phyloP scores from a whole-genome alignment of 2,329 filamentous ascomycete species.

The Aspergillus viridinutans region DNA sequence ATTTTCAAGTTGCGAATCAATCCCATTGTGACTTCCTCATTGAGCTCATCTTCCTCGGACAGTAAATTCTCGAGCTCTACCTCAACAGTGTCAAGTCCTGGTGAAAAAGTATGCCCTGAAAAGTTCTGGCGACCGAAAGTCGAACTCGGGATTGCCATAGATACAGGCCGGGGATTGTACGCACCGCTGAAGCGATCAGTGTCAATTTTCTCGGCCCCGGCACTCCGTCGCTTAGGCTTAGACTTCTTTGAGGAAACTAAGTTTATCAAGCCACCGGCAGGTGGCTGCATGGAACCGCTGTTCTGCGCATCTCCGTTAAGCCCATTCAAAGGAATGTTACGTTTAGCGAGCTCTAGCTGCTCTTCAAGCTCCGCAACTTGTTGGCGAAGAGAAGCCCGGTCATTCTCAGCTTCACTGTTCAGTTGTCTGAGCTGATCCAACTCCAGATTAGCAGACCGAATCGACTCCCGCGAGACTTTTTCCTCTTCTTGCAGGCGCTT shows the following conservation, averaged over 20 bases:
- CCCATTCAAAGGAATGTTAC: slow-evolving; percentile 67
- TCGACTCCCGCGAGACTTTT: slow-evolving; percentile 74
- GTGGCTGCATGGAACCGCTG: slow-evolving; percentile 54
- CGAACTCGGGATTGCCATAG: slow-evolving; percentile 71
- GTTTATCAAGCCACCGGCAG: slow-evolving; percentile 81
- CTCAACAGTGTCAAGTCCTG: slow-evolving; percentile 84
- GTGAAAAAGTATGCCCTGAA: slow-evolving; percentile 71
- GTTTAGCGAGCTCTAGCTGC: slow-evolving; percentile 82
- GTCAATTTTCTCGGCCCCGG: slow-evolving; percentile 78
- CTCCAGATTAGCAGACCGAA: slow-evolving; percentile 74
- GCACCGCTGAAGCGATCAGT: slow-evolving; percentile 85
- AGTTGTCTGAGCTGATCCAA: slow-evolving; percentile 73
- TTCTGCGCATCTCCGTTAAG: slow-evolving; percentile 59
- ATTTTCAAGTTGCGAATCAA: slow-evolving; percentile 97
- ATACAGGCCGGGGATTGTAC: slow-evolving; percentile 92
- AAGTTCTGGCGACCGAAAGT: slow-evolving; percentile 62
- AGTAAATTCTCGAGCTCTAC: slow-evolving; percentile 90
- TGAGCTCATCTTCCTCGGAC: slow-evolving; percentile 90
- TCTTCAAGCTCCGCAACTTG: slow-evolving; percentile 88
- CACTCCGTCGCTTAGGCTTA: slow-evolving; percentile 75
- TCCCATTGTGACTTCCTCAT: slow-evolving; percentile 95
- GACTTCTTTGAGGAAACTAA: slow-evolving; percentile 95
- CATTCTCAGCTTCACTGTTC: slow-evolving; percentile 72
- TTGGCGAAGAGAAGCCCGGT: slow-evolving; percentile 79
- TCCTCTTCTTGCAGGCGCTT: slow-evolving; percentile 95